These are phyloP conservation scores for Apophysomyces ossiformis DNA, from an alignment of 371 early-diverging fungal species.

Conservation along the genomic window DNA sequence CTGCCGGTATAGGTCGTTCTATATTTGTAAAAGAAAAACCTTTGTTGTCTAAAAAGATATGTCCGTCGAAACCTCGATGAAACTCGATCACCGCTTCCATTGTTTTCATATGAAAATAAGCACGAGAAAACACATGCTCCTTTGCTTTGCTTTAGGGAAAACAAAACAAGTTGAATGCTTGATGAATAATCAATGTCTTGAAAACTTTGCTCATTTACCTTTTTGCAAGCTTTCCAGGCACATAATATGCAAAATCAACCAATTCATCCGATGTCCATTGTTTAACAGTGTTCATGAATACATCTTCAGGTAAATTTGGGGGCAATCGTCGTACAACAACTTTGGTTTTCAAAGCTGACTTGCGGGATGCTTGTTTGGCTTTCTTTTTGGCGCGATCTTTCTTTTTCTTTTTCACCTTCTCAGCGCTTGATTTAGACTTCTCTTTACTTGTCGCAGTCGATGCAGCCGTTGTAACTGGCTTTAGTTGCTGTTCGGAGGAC, in stretches of 20 bases:
- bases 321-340: conserved; percentile 82
- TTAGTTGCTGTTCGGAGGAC: background rate
- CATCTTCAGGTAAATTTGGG: conserved; percentile 74
- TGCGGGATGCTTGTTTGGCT: conserved; percentile 36
- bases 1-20: no score
- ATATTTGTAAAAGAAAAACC: conserved; percentile 35
- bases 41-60: conserved; percentile 73
- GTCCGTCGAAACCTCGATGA: conserved; percentile 77
- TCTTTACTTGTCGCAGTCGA: background rate
- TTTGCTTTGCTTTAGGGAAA: conserved; percentile 64
- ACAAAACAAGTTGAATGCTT: background rate
- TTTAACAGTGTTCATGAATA: conserved; percentile 68
- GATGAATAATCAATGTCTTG: background rate
- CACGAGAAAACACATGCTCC: conserved; percentile 72
- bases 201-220: conserved; percentile 48
- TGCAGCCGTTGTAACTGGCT: background rate
- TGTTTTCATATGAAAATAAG: conserved; percentile 78
- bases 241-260: conserved; percentile 60
- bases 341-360: conserved; percentile 60
- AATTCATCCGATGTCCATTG: conserved; percentile 58
- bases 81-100: conserved; percentile 73
- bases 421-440: background rate
- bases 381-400: conserved; percentile 38
- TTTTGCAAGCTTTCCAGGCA: conserved; percentile 76
- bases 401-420: conserved; percentile 37